Base-by-base conservation (phyloP, 148 eudicot species). In the Chenopodium berlandieri region DNA sequence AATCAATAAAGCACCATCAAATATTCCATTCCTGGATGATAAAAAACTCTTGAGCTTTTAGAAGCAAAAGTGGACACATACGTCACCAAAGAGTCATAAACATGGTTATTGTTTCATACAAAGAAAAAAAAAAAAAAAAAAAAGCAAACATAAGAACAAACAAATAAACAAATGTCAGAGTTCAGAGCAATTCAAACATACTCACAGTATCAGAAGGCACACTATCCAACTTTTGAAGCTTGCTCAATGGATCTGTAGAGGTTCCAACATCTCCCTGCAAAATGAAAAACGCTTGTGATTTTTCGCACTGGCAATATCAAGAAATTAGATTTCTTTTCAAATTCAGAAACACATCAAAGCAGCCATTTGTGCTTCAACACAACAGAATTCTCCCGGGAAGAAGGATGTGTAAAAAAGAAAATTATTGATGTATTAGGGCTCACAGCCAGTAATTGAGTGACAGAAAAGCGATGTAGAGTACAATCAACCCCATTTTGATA, bases 141-240 rank as follows among this genome's bases (percentile, higher is more conserved):
- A 40, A 32, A 47, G 7, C 23, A 77, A 77, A 47, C 46, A 52
- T 78, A 6, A 44, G 14, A 47, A 69, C 71, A 30, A 44, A 66
- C 52, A 50, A 48, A 37, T 12, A 73, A 75, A 71, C 16, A 71
- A 27, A 52, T 60, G 16, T 58, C 54, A 74, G 76, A 79, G 73
- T 62, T 56, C 56, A 32, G 20, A 37, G 25, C 76, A 69, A 64
- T 7, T n/a, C 25, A 70, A 58, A 56, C 27, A 52, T 81, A 86
- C 88, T 85, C 84, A 91, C 88, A 68, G 64, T 80, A 47, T 85
- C 78, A 12, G 80, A 83, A 79, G 83, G 70, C 20, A 62, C 50
- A 75, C 40, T 58, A 75, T 85, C 85, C 25, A 86, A 79, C 90
- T 90, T 89, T 77, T 71, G 69, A 78, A 84, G 84, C 90, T 86